These are phyloP conservation scores for Cyclotella choctawhatcheeana DNA, from an alignment of 108 stramenopile genomes.

Conservation along the genomic window DNA sequence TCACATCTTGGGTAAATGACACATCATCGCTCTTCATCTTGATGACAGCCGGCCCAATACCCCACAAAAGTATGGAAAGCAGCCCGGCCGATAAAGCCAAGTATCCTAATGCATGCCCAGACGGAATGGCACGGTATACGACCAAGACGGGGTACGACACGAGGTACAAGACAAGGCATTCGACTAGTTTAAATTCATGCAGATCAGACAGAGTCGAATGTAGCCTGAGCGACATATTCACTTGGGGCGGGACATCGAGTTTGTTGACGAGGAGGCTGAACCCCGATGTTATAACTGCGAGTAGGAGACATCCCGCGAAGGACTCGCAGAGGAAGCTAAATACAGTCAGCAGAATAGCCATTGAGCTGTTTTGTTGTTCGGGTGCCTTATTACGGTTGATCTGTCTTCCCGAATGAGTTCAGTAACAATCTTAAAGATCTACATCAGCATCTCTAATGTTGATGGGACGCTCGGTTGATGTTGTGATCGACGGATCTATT, in stretches of 20 bases:
- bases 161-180: constrained; percentile 20
- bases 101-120: constrained; percentile 5
- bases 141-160: constrained; percentile 15
- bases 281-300: neutral
- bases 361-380: neutral
- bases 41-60: neutral
- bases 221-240: neutral
- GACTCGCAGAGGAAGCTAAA: constrained; percentile 8
- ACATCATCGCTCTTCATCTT: neutral
- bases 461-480: too few species aligned
- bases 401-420: too few species aligned
- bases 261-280: neutral
- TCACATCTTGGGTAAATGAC: neutral
- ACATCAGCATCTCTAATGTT: too few species aligned
- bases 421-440: too few species aligned
- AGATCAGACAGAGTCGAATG: neutral
- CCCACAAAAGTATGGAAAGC: neutral
- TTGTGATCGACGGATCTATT: too few species aligned
- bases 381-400: too few species aligned
- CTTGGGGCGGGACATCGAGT: neutral
- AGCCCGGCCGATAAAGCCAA: neutral
- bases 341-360: neutral
- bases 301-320: constrained; percentile 14
- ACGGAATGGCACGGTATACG: constrained; percentile 13
- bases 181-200: neutral